Percentiles rank a stretch among this genome's conserved stretches.
Conservation (phyloP, 768 basidiomycete genomes). For the Tylopilus intermedius region DNA sequence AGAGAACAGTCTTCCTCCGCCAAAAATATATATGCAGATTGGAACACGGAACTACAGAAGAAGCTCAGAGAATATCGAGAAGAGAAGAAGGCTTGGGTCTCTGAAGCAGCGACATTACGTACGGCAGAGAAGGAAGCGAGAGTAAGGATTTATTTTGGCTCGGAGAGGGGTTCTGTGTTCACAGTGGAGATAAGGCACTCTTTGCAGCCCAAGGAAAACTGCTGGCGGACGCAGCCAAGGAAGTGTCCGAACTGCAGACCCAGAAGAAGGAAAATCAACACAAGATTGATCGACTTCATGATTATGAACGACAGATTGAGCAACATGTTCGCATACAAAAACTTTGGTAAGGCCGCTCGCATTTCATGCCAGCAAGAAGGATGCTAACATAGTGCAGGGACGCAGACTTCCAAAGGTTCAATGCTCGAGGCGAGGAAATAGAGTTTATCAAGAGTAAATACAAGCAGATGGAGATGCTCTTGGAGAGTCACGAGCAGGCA, state of each 20-base stretch:
- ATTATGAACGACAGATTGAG: conserved; percentile 86
- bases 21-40: conserved; percentile 77
- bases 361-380: neutral
- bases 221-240: conserved; percentile 60
- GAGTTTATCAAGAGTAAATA: conserved; percentile 51
- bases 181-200: conserved; percentile 41
- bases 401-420: conserved; percentile 65
- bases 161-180: neutral
- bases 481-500: conserved; percentile 54
- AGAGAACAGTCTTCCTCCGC: conserved; percentile 67
- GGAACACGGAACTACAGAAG: conserved; percentile 77
- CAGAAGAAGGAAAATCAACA: conserved; percentile 72
- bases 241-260: conserved; percentile 70
- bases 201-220: conserved; percentile 66
- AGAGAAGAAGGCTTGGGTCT: conserved; percentile 73
- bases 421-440: conserved; percentile 57
- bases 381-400: conserved; percentile 48
- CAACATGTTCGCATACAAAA: conserved; percentile 72
- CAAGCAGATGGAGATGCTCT: conserved; percentile 60
- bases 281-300: conserved; percentile 73
- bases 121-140: conserved; percentile 66
- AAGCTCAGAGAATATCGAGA: conserved; percentile 71
- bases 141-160: conserved; percentile 33
- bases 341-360: conserved; percentile 57
- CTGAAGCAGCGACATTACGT: conserved; percentile 63